Evolutionary conservation across 768 basidiomycete genomes (phyloP).

Genomic region (Phaffia tasmanica): DNA sequence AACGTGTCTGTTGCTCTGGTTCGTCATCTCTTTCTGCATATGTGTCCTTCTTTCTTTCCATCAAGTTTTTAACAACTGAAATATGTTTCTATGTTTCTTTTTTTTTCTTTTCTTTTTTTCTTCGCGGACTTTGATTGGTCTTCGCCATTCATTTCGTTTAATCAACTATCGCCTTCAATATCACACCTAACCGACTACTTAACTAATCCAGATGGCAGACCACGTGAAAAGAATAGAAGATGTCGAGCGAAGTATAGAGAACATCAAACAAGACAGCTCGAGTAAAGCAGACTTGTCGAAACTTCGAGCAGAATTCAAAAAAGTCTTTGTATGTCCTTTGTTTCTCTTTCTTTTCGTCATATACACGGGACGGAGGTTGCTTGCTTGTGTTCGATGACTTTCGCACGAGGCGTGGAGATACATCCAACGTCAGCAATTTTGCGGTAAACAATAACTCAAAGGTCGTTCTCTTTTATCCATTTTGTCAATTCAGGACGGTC

Average conservation of each 20-base stretch:
- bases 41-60: background rate
- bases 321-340: constrained; percentile 47
- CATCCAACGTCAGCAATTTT: too few species aligned
- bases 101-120: background rate
- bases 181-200: background rate
- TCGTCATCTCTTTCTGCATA: constrained; percentile 7
- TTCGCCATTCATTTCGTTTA: background rate
- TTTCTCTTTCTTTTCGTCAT: background rate
- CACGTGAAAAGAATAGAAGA: constrained; percentile 46
- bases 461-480: background rate
- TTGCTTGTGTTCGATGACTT: too few species aligned
- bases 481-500: constrained; percentile 32
- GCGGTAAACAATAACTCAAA: too few species aligned
- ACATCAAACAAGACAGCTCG: constrained; percentile 53
- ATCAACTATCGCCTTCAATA: background rate
- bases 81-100: background rate
- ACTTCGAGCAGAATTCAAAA: constrained; percentile 71
- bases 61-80: too few species aligned
- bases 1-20: constrained; percentile 75
- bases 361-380: too few species aligned
- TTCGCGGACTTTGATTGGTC: background rate
- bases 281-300: constrained; percentile 70
- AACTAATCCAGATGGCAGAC: constrained; percentile 31
- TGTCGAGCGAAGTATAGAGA: constrained; percentile 80
- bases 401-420: too few species aligned